Evolutionary conservation across 192 early-diverging fungal genomes (phyloP).

Genomic region (Linnemannia elongata): DNA sequence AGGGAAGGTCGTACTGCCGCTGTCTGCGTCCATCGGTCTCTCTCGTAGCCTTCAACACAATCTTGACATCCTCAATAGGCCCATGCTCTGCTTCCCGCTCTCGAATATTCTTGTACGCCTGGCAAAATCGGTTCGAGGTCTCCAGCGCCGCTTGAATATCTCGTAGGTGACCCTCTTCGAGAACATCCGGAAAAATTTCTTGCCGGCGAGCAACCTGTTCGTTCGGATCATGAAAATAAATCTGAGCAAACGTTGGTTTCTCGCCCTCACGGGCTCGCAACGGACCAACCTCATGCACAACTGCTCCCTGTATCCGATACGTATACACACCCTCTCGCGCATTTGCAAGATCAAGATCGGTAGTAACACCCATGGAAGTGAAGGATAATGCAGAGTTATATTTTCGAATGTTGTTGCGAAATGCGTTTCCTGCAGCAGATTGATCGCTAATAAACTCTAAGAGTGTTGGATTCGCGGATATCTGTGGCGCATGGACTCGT

Average conservation of each 20-base stretch:
- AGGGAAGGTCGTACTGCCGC: slow-evolving; percentile 19
- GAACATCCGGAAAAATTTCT: neutral
- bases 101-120: slow-evolving; percentile 1
- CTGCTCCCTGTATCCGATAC: slow-evolving; percentile 27
- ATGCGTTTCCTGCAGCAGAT: neutral
- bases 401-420: slow-evolving; percentile 26
- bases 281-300: slow-evolving; percentile 23
- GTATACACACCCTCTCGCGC: slow-evolving; percentile 20
- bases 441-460: neutral
- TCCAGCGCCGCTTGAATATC: neutral
- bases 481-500: neutral
- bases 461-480: neutral
- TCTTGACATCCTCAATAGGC: neutral
- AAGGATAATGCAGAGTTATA: slow-evolving; percentile 48
- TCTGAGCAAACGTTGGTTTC: neutral
- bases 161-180: neutral
- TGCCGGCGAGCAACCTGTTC: neutral
- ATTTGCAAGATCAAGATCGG: slow-evolving; percentile 14
- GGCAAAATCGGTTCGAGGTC: neutral
- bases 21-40: slow-evolving; percentile 3
- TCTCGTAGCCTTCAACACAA: slow-evolving; percentile 16
- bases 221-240: slow-evolving; percentile 18
- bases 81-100: slow-evolving; percentile 1
- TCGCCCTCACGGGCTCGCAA: slow-evolving; percentile 6
- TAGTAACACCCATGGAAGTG: slow-evolving; percentile 32